These are phyloP conservation scores for Alternaria dauci DNA, from an alignment of 2,329 filamentous ascomycete genomes.

Conservation along the genomic window DNA sequence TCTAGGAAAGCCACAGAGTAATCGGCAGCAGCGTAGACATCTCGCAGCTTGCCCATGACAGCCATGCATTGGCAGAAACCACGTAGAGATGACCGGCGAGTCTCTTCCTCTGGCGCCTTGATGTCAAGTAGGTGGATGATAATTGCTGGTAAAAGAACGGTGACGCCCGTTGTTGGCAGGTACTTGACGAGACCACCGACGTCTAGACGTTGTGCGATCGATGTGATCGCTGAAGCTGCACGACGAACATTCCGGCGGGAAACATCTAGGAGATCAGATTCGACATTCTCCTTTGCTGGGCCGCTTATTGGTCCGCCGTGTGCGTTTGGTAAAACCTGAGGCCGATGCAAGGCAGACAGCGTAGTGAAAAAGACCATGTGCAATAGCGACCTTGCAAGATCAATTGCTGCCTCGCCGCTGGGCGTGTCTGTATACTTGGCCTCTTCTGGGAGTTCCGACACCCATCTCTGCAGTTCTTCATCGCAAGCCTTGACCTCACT, in stretches of 20 bases:
- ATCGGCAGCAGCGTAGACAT: slow-evolving; percentile 93
- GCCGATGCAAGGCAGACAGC: slow-evolving; percentile 87
- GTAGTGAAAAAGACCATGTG: slow-evolving; percentile 96
- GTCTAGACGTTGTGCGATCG: slow-evolving; percentile 80
- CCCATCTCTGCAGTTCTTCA: slow-evolving; percentile 79
- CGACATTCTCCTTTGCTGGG: slow-evolving; percentile 45
- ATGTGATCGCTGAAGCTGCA: slow-evolving; percentile 84
- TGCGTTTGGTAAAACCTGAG: slow-evolving; percentile 83
- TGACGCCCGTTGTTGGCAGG: slow-evolving; percentile 88
- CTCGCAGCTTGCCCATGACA: slow-evolving; percentile 84
- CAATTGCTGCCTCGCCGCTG: slow-evolving; percentile 64
- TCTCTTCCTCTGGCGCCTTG: slow-evolving; percentile 78
- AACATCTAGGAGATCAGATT: slow-evolving; percentile 77
- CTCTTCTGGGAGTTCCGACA: slow-evolving; percentile 72
- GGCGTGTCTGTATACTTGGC: slow-evolving; percentile 74
- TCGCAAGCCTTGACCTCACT: slow-evolving; percentile 83
- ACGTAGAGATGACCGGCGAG: slow-evolving; percentile 75
- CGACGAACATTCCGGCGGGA: slow-evolving; percentile 84
- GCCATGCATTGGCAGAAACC: slow-evolving; percentile 93
- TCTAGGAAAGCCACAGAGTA: slow-evolving; percentile 96
- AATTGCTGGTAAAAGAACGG: slow-evolving; percentile 88
- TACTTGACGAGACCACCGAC: slow-evolving; percentile 76
- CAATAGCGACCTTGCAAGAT: slow-evolving; percentile 81
- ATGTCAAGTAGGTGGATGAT: slow-evolving; percentile 94
- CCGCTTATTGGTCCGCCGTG: slow-evolving; percentile 61